Evolutionary conservation across 73 alveolate species (phyloP).

Genomic region (Tetrahymena borealis): DNA sequence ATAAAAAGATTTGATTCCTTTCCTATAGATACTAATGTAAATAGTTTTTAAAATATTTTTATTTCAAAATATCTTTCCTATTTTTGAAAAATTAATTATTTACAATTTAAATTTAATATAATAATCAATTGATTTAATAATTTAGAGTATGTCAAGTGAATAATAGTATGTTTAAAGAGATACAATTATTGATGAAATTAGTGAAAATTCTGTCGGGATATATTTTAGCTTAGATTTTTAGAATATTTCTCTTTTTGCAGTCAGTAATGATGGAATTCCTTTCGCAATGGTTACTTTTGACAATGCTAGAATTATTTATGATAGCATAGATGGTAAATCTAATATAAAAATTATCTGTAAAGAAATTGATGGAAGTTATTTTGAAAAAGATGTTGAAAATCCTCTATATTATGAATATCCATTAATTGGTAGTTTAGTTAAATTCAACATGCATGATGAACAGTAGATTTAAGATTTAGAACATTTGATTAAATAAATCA

Average conservation of each 20-base stretch:
- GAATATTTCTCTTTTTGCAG: background rate
- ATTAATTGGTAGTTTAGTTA: background rate
- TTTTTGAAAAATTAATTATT: background rate
- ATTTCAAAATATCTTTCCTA: too few relatives aligned
- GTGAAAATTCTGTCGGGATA: background rate
- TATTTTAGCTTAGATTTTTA: background rate
- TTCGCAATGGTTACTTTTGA: background rate
- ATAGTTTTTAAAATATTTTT: too few relatives aligned
- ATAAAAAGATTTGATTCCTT: background rate
- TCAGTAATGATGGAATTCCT: background rate
- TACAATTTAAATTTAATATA: background rate
- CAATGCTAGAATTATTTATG: background rate
- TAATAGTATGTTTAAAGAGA: background rate
- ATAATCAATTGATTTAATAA: too few relatives aligned
- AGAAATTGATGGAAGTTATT: background rate
- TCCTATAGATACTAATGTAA: background rate
- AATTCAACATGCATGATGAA: background rate
- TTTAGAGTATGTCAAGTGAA: background rate
- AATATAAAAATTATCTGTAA: background rate
- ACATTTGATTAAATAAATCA: background rate
- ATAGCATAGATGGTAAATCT: background rate
- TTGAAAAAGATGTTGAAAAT: background rate
- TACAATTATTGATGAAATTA: background rate
- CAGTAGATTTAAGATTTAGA: background rate
- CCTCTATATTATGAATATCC: background rate